Evolutionary conservation across 208 protist species (phyloP).

Genomic region (Leishmania gerbilli): DNA sequence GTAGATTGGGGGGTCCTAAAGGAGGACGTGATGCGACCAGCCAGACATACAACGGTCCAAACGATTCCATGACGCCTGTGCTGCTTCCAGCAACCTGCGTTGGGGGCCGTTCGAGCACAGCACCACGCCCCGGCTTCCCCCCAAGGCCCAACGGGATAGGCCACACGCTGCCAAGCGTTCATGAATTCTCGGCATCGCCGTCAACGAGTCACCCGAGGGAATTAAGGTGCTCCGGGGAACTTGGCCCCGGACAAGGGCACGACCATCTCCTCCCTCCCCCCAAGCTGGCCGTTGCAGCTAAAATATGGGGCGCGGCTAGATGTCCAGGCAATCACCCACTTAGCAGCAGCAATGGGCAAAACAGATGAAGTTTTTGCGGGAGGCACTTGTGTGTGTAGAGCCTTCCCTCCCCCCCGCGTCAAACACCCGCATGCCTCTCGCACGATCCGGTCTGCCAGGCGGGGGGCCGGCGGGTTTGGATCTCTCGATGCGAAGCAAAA

Average conservation of each 20-base stretch:
- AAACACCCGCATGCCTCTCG: background rate
- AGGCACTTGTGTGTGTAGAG: background rate
- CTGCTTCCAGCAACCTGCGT: too few relatives aligned
- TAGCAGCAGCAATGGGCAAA: background rate
- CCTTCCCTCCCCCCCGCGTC: too few relatives aligned
- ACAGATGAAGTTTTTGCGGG: too few relatives aligned
- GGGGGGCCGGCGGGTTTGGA: background rate
- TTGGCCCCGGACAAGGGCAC: too few relatives aligned
- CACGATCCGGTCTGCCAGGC: background rate
- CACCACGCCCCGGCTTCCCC: too few relatives aligned
- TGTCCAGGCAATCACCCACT: background rate
- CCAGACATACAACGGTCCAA: too few relatives aligned
- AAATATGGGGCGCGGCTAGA: background rate
- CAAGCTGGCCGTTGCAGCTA: too few relatives aligned
- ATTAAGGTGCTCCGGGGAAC: background rate
- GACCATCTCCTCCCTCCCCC: too few relatives aligned
- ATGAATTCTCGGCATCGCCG: background rate
- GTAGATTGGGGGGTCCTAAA: too few relatives aligned
- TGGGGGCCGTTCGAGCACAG: too few relatives aligned
- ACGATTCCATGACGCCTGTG: too few relatives aligned
- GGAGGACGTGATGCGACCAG: too few relatives aligned
- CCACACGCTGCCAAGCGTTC: background rate
- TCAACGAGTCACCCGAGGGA: background rate
- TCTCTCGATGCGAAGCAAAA: background rate
- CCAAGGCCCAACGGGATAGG: background rate